Percentiles rank a stretch among this genome's conserved stretches.
These are phyloP conservation scores for Aphanoascus verrucosus DNA, from an alignment of 2,329 filamentous ascomycete species.

Conservation along the genomic window DNA sequence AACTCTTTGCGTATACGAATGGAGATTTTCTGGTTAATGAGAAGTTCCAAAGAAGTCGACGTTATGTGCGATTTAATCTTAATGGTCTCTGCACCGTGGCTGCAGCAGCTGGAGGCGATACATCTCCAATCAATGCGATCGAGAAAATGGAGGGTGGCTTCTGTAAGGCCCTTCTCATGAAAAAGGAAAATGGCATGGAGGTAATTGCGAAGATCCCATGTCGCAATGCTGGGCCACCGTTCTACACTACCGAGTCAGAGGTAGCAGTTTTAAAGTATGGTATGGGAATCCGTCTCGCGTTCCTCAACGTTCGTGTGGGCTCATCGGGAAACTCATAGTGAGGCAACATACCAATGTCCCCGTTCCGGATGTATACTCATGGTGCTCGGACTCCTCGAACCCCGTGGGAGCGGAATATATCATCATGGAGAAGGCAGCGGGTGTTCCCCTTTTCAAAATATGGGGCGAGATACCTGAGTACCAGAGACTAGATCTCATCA, in stretches of 20 bases:
- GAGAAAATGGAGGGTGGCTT: constrained; percentile 26
- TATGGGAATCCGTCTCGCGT: constrained; percentile 7
- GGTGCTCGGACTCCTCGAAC: constrained; percentile 15
- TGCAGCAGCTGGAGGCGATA: constrained; percentile 10
- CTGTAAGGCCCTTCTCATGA: constrained; percentile 26
- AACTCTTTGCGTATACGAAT: constrained; percentile 24
- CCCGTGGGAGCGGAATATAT: constrained; percentile 20
- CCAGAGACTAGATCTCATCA: neutral
- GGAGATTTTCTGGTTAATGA: constrained; percentile 23
- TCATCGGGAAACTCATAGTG: constrained; percentile 4
- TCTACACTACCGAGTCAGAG: constrained; percentile 24
- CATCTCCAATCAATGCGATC: constrained; percentile 15
- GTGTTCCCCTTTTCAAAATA: constrained; percentile 11
- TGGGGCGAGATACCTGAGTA: constrained; percentile 5
- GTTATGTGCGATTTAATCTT: constrained; percentile 21
- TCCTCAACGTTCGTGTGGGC: neutral
- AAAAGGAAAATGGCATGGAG: constrained; percentile 22
- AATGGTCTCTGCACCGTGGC: constrained; percentile 19
- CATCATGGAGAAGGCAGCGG: constrained; percentile 23
- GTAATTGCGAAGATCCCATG: constrained; percentile 27
- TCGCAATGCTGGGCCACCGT: constrained; percentile 22
- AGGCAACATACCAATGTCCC: constrained; percentile 14
- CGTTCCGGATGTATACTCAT: constrained; percentile 11
- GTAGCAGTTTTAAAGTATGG: constrained; percentile 23
- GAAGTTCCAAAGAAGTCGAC: constrained; percentile 18